Conservation (phyloP, 2,329 filamentous ascomycete species). For the Ceratocystis cubensis region DNA sequence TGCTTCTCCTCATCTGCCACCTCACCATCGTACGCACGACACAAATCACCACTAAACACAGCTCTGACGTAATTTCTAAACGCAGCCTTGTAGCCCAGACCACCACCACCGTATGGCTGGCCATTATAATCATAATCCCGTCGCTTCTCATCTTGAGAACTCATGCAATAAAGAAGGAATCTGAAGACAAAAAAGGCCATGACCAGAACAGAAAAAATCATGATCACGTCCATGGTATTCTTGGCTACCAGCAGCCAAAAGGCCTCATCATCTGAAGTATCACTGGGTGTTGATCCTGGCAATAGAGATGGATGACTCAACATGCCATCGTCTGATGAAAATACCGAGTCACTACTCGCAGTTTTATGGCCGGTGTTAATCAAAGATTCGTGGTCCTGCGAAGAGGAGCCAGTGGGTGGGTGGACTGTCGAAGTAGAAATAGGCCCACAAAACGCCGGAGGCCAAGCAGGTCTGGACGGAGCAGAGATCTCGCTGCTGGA, state of each 20-base stretch:
- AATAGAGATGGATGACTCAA: not conserved
- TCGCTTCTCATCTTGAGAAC: not conserved
- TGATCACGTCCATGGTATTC: not conserved
- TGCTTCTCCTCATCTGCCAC: conserved; percentile 16
- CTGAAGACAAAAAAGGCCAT: not conserved
- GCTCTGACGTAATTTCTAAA: not conserved
- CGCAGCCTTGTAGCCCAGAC: not conserved
- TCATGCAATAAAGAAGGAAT: not conserved
- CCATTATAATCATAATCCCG: not conserved
- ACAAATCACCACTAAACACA: not conserved
- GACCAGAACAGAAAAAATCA: not conserved
- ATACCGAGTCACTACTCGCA: not conserved
- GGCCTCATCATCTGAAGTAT: not conserved
- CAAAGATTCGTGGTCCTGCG: not conserved
- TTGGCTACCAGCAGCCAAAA: not conserved
- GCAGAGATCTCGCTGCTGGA: not conserved
- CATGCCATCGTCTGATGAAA: not conserved
- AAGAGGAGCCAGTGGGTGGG: not conserved
- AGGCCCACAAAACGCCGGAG: conserved; percentile 16
- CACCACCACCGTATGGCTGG: not conserved
- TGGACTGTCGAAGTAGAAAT: not conserved
- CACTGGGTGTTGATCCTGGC: not conserved
- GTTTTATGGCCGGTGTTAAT: conserved; percentile 2
- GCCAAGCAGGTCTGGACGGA: conserved; percentile 17
- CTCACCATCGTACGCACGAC: not conserved